Conservation (phyloP, 495 filamentous ascomycete genomes). For the Penicillium samsonianum region DNA sequence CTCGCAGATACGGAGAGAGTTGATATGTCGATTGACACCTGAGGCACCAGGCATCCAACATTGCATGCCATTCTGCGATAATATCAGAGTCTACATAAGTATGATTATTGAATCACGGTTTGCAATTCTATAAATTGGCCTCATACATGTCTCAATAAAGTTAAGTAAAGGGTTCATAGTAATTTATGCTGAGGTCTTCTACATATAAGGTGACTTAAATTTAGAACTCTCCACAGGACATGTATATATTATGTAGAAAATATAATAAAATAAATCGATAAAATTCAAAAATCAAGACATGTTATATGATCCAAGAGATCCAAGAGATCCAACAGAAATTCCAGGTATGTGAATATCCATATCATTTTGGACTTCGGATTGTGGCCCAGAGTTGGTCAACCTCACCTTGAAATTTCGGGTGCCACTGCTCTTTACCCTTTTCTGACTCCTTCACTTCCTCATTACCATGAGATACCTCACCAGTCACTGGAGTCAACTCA, state of each 20-base stretch:
- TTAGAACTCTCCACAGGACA: too few species aligned
- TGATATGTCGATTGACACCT: conserved; percentile 27
- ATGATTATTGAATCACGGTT: background rate
- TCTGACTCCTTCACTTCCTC: background rate
- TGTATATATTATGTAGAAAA: background rate
- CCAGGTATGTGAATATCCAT: background rate
- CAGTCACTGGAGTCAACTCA: background rate
- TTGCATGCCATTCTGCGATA: background rate
- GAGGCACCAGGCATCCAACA: conserved; percentile 21
- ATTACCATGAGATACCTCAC: background rate
- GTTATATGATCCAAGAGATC: background rate
- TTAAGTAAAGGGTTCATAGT: background rate
- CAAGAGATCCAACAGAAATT: background rate
- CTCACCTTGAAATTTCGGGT: conserved; percentile 5
- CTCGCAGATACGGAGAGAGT: conserved; percentile 10
- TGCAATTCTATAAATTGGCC: background rate
- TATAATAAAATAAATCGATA: background rate
- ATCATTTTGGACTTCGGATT: background rate
- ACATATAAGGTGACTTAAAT: background rate
- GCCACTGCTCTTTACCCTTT: background rate
- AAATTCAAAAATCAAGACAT: background rate
- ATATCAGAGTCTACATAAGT: background rate
- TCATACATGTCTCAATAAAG: background rate
- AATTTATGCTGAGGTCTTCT: background rate
- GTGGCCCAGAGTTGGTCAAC: background rate